phyloP scores from a whole-genome alignment of 441 rosid species.

The Capsella rubella region DNA sequence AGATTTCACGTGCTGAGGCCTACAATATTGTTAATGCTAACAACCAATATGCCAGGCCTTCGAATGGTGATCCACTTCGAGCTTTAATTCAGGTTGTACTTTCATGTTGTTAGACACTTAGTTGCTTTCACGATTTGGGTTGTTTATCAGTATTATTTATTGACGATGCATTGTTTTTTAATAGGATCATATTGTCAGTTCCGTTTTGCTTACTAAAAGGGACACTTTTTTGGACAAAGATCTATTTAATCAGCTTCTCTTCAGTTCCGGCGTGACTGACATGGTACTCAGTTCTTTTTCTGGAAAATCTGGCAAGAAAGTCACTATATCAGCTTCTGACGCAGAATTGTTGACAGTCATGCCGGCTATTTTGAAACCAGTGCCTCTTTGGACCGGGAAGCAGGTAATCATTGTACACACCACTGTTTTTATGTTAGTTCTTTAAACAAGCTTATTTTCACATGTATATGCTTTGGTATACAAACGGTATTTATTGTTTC shows the following conservation, averaged over 20 bases:
- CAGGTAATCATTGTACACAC: slow-evolving; percentile 65
- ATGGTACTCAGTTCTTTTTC: slow-evolving; percentile 54
- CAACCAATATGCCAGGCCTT: slow-evolving; percentile 95
- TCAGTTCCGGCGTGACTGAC: slow-evolving; percentile 76
- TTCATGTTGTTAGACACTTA: slow-evolving; percentile 23
- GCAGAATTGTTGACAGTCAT: slow-evolving; percentile 55
- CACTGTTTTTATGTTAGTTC: slow-evolving; percentile 6
- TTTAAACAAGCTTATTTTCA: slow-evolving; percentile 22
- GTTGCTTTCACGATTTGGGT: slow-evolving; percentile 22
- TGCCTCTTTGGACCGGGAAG: slow-evolving; percentile 97
- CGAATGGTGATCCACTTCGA: slow-evolving; percentile 94
- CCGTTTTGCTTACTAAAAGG: slow-evolving; percentile 88
- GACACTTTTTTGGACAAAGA: slow-evolving; percentile 86
- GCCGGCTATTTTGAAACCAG: slow-evolving; percentile 91
- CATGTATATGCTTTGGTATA: slow-evolving; percentile 11
- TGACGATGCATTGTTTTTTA: slow-evolving; percentile 35
- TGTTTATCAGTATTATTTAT: slow-evolving; percentile 23
- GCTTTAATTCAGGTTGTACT: slow-evolving; percentile 88
- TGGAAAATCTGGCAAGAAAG: slow-evolving; percentile 75
- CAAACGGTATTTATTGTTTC: slow-evolving; percentile 1
- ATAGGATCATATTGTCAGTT: slow-evolving; percentile 96
- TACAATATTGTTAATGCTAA: slow-evolving; percentile 99
- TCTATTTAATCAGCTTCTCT: slow-evolving; percentile 85
- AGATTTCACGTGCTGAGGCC: slow-evolving; percentile 99
- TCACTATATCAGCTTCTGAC: slow-evolving; percentile 56